Conservation (phyloP, 148 eudicot genomes). For the Dysphania ambrosioides region DNA sequence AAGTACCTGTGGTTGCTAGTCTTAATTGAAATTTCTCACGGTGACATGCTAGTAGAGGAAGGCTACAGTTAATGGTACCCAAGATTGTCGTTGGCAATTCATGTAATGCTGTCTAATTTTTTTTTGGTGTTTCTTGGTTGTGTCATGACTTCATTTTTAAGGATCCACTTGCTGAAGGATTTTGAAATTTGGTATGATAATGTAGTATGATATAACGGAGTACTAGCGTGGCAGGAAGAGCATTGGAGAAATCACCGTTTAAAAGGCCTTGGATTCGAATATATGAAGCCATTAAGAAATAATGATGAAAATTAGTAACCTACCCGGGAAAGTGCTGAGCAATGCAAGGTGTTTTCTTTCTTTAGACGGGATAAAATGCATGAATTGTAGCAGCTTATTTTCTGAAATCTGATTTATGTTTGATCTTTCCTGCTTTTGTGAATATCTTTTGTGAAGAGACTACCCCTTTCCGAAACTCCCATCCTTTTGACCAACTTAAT, state of each 20-base stretch:
- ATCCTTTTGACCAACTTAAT: constrained; percentile 12
- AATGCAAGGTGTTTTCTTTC: not conserved
- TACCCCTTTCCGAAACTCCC: not conserved
- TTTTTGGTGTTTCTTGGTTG: not conserved
- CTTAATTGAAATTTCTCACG: not conserved
- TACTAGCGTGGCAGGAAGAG: not conserved
- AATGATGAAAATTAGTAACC: not conserved
- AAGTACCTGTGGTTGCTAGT: not conserved
- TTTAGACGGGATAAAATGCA: not conserved
- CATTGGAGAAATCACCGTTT: not conserved
- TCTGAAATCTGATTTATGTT: constrained; percentile 7
- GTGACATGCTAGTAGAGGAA: not conserved
- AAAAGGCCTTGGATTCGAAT: not conserved
- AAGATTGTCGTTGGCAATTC: not conserved
- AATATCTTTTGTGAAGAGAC: not conserved
- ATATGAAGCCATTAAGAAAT: not conserved
- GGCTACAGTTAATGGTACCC: not conserved
- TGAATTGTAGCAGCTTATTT: not conserved
- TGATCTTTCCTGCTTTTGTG: not conserved
- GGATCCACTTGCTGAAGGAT: constrained; percentile 1
- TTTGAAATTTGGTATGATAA: not conserved
- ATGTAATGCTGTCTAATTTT: not conserved
- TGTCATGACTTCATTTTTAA: not conserved
- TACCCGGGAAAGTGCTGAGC: not conserved
- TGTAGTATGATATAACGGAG: not conserved